These are phyloP conservation scores for Rhizophlyctis rosea DNA, from an alignment of 192 early-diverging fungal genomes.

Conservation along the genomic window DNA sequence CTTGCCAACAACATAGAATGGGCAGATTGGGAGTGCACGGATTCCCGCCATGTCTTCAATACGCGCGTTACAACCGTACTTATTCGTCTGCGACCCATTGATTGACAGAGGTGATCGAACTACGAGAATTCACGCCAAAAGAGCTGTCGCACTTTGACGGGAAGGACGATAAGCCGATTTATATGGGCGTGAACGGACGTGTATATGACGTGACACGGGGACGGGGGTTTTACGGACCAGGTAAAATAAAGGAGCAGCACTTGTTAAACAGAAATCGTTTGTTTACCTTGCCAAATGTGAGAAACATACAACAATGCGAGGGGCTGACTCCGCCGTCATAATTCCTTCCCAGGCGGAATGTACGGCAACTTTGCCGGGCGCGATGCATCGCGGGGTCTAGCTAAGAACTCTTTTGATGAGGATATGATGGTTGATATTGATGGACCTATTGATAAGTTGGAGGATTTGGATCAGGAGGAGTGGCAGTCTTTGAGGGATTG, in stretches of 20 bases:
- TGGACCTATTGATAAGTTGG: constrained; percentile 75
- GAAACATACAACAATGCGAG: too few relatives aligned
- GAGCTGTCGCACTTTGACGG: constrained; percentile 77
- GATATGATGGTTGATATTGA: constrained; percentile 67
- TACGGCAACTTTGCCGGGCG: constrained; percentile 95
- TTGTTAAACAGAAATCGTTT: too few relatives aligned
- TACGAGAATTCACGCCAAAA: constrained; percentile 73
- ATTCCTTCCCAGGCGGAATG: constrained; percentile 64
- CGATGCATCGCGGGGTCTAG: constrained; percentile 92
- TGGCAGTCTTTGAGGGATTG: constrained; percentile 72
- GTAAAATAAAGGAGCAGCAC: constrained; percentile 43
- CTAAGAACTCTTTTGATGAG: constrained; percentile 81
- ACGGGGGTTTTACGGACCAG: constrained; percentile 87
- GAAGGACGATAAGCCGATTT: constrained; percentile 48
- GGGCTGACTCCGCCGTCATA: too few relatives aligned
- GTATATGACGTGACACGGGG: constrained; percentile 89
- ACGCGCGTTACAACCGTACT: too few relatives aligned
- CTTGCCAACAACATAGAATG: neutral
- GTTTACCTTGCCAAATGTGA: too few relatives aligned
- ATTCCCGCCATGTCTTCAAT: too few relatives aligned
- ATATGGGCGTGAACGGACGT: constrained; percentile 77
- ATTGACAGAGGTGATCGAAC: constrained; percentile 58
- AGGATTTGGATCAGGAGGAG: constrained; percentile 73
- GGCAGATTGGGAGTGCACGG: neutral
- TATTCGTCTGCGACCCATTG: neutral